phyloP scores from a whole-genome alignment of 139 green algal species.

The Chlorella sorokiniana region DNA sequence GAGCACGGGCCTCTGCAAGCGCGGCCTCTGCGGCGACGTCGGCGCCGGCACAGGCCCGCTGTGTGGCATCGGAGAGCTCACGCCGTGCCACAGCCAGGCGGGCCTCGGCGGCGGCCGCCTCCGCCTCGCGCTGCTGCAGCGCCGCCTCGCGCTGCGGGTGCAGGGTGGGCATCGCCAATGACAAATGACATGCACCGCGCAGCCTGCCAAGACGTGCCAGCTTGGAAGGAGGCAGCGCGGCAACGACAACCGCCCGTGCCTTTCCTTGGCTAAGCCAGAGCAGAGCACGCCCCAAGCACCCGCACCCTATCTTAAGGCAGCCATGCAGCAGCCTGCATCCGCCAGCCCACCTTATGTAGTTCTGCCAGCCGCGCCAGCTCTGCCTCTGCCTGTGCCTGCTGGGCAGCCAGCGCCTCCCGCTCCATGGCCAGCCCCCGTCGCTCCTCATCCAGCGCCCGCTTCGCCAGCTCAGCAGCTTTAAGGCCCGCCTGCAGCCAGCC shows the following conservation, averaged over 20 bases:
- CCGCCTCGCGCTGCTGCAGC: conserved; percentile 14
- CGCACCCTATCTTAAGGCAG: no score
- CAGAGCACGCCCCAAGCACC: no score
- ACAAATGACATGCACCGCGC: no score
- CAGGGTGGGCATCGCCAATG: no score
- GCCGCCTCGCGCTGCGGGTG: conserved; percentile 7
- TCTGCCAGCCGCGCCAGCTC: conserved; percentile 23
- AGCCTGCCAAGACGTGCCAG: no score
- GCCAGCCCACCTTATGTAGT: conserved; percentile 19
- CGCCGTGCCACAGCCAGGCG: neutral
- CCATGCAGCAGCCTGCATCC: neutral
- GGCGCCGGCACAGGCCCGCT: neutral
- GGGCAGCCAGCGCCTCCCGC: conserved; percentile 5
- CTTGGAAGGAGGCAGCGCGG: no score
- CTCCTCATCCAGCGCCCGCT: conserved; percentile 20
- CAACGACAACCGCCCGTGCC: no score
- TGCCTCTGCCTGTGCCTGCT: conserved; percentile 15
- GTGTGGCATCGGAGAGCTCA: conserved; percentile 15
- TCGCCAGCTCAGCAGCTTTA: conserved; percentile 24
- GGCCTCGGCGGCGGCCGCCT: neutral
- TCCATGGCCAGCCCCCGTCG: neutral
- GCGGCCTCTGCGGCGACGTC: neutral
- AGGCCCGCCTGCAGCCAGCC: conserved; percentile 21
- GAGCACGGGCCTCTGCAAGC: neutral
- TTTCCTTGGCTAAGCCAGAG: no score